Conservation (phyloP, 805 yeast genomes). For the Tetrapisispora namnaoensis region DNA sequence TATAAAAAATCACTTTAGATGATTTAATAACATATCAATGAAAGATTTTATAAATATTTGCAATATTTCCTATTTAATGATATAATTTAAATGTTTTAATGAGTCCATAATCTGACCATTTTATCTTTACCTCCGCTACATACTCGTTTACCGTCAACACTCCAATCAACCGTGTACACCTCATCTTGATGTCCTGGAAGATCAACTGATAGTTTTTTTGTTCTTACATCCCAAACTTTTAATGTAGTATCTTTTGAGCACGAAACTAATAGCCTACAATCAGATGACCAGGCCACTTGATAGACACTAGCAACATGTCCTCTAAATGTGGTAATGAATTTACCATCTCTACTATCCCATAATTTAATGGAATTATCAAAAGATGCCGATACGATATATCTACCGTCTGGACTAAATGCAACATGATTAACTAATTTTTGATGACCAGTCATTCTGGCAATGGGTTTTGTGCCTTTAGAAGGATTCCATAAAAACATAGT, state of each 20-base stretch:
- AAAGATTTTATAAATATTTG: not conserved
- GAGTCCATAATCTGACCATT: slow-evolving; percentile 90
- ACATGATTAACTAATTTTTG: slow-evolving; percentile 95
- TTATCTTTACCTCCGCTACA: slow-evolving; percentile 98
- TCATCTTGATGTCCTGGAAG: slow-evolving; percentile 95
- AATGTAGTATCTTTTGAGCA: slow-evolving; percentile 94
- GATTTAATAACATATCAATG: not conserved
- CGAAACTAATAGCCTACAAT: slow-evolving; percentile 80
- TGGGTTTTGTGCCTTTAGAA: slow-evolving; percentile 63
- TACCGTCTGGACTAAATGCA: slow-evolving; percentile 90
- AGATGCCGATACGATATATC: slow-evolving; percentile 81
- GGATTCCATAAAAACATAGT: slow-evolving; percentile 99
- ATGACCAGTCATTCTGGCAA: slow-evolving; percentile 94
- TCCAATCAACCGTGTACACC: slow-evolving; percentile 96
- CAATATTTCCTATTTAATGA: not conserved
- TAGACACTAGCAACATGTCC: slow-evolving; percentile 98
- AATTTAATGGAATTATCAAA: slow-evolving; percentile 91
- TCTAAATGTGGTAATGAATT: slow-evolving; percentile 77
- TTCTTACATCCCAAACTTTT: slow-evolving; percentile 91
- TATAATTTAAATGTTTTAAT: slow-evolving; percentile 24
- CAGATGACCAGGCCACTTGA: slow-evolving; percentile 97
- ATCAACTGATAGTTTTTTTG: slow-evolving; percentile 75
- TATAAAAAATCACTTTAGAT: not conserved
- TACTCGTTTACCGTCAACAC: slow-evolving; percentile 85
- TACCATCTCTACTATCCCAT: slow-evolving; percentile 94